Evolutionary conservation across 805 yeast species (phyloP).

Genomic region (Suhomyces sp.): DNA sequence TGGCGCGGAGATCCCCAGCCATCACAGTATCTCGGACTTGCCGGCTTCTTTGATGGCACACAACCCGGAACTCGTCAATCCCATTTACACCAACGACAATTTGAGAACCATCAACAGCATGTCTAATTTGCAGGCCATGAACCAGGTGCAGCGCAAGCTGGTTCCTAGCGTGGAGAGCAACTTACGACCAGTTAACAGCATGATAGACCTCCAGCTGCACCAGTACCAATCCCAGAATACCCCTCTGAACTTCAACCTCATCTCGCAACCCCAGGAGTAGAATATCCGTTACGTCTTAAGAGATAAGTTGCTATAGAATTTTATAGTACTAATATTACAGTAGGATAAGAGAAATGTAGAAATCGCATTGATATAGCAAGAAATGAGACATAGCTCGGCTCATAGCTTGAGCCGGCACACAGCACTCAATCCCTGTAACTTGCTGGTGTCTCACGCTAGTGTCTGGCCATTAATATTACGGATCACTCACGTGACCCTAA

Average conservation of each 20-base stretch:
- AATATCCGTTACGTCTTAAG: no score
- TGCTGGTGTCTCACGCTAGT: neutral
- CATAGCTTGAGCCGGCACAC: no score
- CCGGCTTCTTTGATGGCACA: slow-evolving; percentile 14
- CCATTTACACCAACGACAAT: slow-evolving; percentile 11
- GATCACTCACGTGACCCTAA: neutral
- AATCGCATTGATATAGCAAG: no score
- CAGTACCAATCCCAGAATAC: slow-evolving; percentile 4
- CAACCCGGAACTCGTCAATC: neutral
- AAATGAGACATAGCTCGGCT: no score
- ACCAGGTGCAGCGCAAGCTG: slow-evolving; percentile 9
- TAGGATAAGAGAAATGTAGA: neutral
- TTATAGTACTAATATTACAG: neutral
- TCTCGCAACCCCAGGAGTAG: slow-evolving; percentile 1
- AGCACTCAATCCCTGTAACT: no score
- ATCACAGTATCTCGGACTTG: slow-evolving; percentile 25
- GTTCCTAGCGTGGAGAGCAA: slow-evolving; percentile 9
- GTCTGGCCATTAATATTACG: neutral
- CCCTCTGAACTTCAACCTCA: neutral
- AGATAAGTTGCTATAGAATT: neutral
- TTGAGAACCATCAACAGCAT: slow-evolving; percentile 26
- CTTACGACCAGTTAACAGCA: slow-evolving; percentile 29
- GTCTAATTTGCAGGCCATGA: slow-evolving; percentile 22
- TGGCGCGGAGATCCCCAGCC: slow-evolving; percentile 12
- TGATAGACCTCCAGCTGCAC: slow-evolving; percentile 29